Conservation (phyloP, 1,284 basidiomycete species). For the Tilletia indica region DNA sequence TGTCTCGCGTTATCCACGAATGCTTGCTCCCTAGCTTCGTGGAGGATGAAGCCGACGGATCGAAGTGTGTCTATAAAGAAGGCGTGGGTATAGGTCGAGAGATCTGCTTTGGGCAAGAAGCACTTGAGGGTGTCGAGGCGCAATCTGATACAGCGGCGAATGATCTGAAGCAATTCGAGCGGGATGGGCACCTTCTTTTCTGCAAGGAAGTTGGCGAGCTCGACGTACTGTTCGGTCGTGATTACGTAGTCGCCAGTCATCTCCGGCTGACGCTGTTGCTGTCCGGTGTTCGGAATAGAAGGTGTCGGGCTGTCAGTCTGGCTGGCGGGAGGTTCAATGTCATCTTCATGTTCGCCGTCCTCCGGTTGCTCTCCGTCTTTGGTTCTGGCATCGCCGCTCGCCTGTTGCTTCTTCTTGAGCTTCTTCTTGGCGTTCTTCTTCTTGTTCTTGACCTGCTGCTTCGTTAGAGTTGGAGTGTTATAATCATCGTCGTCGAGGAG, state of each 20-base stretch:
- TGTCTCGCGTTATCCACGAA: neutral
- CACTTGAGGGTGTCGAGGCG: neutral
- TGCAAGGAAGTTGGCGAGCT: neutral
- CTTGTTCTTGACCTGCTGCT: neutral
- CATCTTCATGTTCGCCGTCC: no score
- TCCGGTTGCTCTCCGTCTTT: no score
- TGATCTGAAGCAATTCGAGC: neutral
- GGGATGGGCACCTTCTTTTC: neutral
- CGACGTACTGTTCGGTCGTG: neutral
- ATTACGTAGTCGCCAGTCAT: neutral
- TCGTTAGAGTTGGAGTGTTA: neutral
- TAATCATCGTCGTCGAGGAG: neutral
- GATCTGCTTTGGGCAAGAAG: constrained; percentile 2
- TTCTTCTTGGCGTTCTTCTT: constrained; percentile 3
- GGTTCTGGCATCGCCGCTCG: no score
- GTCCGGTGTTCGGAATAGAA: no score
- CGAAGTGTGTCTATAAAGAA: neutral
- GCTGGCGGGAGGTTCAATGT: no score
- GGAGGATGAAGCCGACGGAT: neutral
- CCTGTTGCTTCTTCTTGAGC: neutral
- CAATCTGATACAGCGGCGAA: neutral
- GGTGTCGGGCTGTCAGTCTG: no score
- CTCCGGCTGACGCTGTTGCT: no score
- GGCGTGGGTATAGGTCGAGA: neutral
- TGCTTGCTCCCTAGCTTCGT: neutral